These are phyloP conservation scores for Bigelowiella natans DNA, from an alignment of 78 protist species.

Conservation along the genomic window DNA sequence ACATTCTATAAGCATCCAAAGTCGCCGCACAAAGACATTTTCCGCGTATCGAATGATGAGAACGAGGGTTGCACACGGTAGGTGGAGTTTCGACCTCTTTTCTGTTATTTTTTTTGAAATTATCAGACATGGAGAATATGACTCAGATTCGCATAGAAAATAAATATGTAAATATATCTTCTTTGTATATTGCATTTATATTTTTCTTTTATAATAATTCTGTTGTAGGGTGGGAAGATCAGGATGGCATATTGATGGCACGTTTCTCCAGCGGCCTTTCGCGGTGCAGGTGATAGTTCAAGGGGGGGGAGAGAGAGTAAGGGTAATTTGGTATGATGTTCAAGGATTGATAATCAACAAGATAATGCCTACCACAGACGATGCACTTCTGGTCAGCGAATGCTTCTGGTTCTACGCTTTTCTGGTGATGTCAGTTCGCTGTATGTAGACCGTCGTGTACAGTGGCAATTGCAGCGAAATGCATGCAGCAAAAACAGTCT, in stretches of 20 bases:
- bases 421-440: neutral
- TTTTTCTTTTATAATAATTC: neutral
- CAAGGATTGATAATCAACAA: too few species aligned
- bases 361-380: too few species aligned
- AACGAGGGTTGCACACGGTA: slow-evolving; percentile 15
- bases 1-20: slow-evolving; percentile 40
- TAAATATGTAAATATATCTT: neutral
- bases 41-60: slow-evolving; percentile 8
- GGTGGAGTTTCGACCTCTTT: neutral
- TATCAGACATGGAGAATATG: too few species aligned
- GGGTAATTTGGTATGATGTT: too few species aligned
- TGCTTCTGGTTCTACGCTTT: neutral
- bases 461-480: neutral
- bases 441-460: neutral
- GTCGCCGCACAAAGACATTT: slow-evolving; percentile 32
- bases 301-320: too few species aligned
- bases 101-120: too few species aligned
- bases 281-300: slow-evolving; percentile 21
- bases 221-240: slow-evolving; percentile 24
- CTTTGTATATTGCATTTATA: neutral
- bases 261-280: slow-evolving; percentile 17
- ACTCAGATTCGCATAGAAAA: too few species aligned
- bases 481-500: neutral
- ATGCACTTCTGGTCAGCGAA: slow-evolving; percentile 23
- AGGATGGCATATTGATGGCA: slow-evolving; percentile 39